Evolutionary conservation across 2,329 filamentous ascomycete genomes (phyloP).

Genomic region (Calycina marina): DNA sequence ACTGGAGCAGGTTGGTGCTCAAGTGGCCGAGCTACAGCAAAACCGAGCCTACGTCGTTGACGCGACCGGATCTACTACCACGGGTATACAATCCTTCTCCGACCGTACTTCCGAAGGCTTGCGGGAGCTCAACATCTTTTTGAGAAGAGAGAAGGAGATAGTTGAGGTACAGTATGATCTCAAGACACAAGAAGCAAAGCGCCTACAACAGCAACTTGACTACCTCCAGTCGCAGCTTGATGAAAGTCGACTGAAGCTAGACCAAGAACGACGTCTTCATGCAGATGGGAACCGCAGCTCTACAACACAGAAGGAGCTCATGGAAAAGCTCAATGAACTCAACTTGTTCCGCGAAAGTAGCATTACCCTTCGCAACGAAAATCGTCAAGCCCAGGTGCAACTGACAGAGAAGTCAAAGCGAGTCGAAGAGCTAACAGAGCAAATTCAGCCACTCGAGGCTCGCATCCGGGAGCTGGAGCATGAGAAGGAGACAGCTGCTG

Average conservation of each 20-base stretch:
- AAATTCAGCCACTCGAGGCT: conserved; percentile 70
- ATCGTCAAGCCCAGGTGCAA: conserved; percentile 61
- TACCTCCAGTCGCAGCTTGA: conserved; percentile 81
- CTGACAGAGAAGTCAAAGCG: conserved; percentile 60
- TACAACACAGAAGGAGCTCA: conserved; percentile 74
- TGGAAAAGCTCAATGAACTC: conserved; percentile 89
- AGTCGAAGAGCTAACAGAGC: conserved; percentile 57
- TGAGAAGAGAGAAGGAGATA: conserved; percentile 94
- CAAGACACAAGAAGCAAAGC: conserved; percentile 74
- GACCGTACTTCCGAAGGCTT: conserved; percentile 57
- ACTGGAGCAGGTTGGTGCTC: conserved; percentile 65
- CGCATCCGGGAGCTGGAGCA: conserved; percentile 73
- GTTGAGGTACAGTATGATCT: conserved; percentile 92
- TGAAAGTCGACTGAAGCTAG: conserved; percentile 73
- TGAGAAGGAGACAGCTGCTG: conserved; percentile 48
- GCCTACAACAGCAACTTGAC: conserved; percentile 78
- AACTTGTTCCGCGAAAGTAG: conserved; percentile 95
- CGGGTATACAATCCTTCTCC: conserved; percentile 28
- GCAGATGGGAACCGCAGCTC: conserved; percentile 59
- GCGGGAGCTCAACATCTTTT: conserved; percentile 79
- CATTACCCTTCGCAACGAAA: conserved; percentile 76
- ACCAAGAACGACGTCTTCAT: conserved; percentile 70
- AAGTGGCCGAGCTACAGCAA: conserved; percentile 69
- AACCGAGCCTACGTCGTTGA: conserved; percentile 48
- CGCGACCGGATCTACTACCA: conserved; percentile 28